Evolutionary conservation across 2,329 filamentous ascomycete genomes (phyloP).

Genomic region (Leptographium galeiforme): DNA sequence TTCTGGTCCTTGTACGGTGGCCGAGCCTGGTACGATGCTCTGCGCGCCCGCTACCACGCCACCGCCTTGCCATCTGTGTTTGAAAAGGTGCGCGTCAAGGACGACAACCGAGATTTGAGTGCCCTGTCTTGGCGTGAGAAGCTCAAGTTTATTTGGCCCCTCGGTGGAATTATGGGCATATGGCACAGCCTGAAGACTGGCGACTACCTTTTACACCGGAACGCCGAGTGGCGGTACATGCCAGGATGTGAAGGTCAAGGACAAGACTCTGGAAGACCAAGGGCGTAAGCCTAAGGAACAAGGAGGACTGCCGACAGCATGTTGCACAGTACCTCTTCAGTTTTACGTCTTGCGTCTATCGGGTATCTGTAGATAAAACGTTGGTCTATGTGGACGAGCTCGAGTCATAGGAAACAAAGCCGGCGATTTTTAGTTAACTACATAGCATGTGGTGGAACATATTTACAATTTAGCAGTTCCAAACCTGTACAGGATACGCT

Average conservation of each 20-base stretch:
- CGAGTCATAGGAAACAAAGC: no score
- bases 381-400: no score
- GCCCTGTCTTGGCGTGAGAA: conserved; percentile 22
- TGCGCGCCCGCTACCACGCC: conserved; percentile 50
- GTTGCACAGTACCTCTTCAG: neutral
- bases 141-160: conserved; percentile 35
- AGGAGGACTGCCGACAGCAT: no score
- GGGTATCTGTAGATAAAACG: neutral
- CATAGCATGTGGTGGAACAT: no score
- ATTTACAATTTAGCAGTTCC: no score
- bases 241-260: no score
- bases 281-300: no score
- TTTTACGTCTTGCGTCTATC: neutral
- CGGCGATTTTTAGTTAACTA: no score
- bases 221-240: conserved; percentile 35
- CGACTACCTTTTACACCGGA: conserved; percentile 39
- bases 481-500: no score
- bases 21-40: conserved; percentile 42
- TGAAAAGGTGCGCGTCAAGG: conserved; percentile 44
- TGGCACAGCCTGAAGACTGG: conserved; percentile 42
- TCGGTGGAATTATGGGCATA: conserved; percentile 47
- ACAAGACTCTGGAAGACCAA: neutral
- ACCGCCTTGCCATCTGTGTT: conserved; percentile 49
- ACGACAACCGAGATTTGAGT: neutral
- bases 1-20: conserved; percentile 54